Base-by-base conservation (phyloP, 2,329 filamentous ascomycete species). In the Davidsoniella australis region DNA sequence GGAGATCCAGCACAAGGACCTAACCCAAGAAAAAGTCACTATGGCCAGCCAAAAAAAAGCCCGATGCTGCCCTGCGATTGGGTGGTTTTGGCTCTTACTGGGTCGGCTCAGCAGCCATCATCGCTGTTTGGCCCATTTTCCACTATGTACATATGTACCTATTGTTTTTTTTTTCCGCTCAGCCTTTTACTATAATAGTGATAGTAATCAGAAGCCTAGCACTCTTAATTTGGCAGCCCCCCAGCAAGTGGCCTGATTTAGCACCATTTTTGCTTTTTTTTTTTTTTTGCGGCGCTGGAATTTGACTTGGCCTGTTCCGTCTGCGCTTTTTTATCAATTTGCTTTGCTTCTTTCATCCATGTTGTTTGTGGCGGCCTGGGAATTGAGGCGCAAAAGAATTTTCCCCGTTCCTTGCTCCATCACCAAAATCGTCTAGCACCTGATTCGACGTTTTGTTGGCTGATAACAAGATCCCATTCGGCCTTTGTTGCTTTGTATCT, bases 371-470 rank as follows among this genome's bases (percentile, higher is more conserved):
- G 47, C 9, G 39, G 39, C 47, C 47, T 48, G 47, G 29, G 42
- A 48, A 37, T 37, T 33, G 24, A 48, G 47, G 47, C 47, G 41
- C 8, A 20, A 48, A 48, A 38, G 16, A 17, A 14, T 9, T 43
- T 40, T 33, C 29, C 45, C 16, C 20, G 20, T 12, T 12, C 43
- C 7, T 8, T 23, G 5, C 20, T 6, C 16, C n/a, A 12, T 14
- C 23, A 10, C 58, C 56, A 53, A 56, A 60, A 57, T 57, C 58
- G 61, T 58, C 61, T 59, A 64, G 63, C 64, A 64, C 61, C 62
- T 63, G 63, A 66, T 66, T 66, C 65, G 60, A 61, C 58, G 58
- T 57, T 58, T 55, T 57, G 60, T 59, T 59, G 52, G 62, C 58
- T 56, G 62, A 58, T 59, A 61, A 62, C 59, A 59, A 60, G 59